Base-by-base conservation (phyloP, 805 yeast genomes). In the Yarrowia hollandica region DNA sequence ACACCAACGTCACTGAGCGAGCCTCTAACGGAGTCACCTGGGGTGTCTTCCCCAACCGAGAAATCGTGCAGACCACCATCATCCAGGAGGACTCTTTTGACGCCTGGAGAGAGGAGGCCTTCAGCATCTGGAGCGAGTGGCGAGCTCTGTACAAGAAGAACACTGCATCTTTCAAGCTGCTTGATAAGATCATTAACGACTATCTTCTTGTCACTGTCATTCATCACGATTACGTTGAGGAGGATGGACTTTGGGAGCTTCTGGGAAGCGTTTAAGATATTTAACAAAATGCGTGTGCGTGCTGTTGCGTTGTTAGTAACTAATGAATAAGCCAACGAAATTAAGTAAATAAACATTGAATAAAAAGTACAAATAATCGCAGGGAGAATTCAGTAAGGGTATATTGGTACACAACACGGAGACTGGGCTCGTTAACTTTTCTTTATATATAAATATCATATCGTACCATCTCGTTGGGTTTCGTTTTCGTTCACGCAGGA, bases 21-120 rank as follows among this genome's bases (percentile, higher is more conserved):
- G 73, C 74, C 18, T 84, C 90, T 41, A 86, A 85, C 63, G 96
- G 94, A 23, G 95, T 94, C 8, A 94, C 99, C 1, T 94, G 99
- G 99, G 99, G 98, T 63, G 96, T 88, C 2, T 92, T 94, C 78
- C 96, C 96, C 7, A 85, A 85, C 71, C 82, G 90, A 63, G 96
- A 90, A 68, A 85, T 90, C 33, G 81, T 90, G 33, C 97, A 91
- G 71, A 88, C 97, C 0, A 94, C 99, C 0, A 86, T 91, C 62
- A 84, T 94, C 60, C 97, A 91, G 68, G 87, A 83, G 65, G 96
- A 90, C 66, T 89, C 97, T 1, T 92, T 94, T 75, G 81, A 82
- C 64, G 97, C 97, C 0, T 94, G 99, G 99, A 82, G 86, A 65
- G 97, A 91, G 67, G 99, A 94, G 71, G 96, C 96, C 0, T 94